phyloP scores from a whole-genome alignment of 768 basidiomycete species.

The Termitomyces sp. region DNA sequence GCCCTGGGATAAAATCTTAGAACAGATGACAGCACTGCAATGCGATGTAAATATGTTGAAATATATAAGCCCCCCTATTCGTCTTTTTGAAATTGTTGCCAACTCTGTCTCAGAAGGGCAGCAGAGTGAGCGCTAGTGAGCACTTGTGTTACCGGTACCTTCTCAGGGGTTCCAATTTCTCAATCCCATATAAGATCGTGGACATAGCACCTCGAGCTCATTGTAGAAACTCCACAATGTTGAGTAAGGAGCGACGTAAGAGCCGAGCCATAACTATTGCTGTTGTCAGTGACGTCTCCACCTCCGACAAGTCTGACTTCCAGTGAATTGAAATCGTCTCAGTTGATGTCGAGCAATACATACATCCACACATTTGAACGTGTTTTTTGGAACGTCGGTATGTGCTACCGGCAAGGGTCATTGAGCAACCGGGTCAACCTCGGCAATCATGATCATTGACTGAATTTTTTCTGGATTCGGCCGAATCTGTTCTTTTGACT shows the following conservation, averaged over 20 bases:
- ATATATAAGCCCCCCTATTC: background rate
- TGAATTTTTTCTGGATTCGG: background rate
- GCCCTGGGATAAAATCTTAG: background rate
- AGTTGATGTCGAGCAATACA: background rate
- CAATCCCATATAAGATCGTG: background rate
- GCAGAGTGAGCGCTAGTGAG: background rate
- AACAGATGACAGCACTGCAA: background rate
- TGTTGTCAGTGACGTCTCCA: background rate
- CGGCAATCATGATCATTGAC: constrained; percentile 1
- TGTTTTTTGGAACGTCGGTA: background rate
- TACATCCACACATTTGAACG: background rate
- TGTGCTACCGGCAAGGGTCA: background rate
- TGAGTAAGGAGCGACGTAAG: background rate
- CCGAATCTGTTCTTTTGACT: background rate
- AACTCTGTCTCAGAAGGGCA: background rate
- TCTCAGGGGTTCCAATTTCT: background rate
- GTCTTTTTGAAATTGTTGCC: background rate
- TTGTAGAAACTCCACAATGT: background rate
- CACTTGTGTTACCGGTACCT: background rate
- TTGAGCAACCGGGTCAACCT: background rate
- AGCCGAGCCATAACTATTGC: background rate
- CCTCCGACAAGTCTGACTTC: background rate
- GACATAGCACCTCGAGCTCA: background rate
- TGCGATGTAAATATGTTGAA: background rate
- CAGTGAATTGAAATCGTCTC: background rate